A percentile compares a stretch with the other conserved stretches of the same genome.
phyloP scores from a whole-genome alignment of 495 filamentous ascomycete species.

The Podospora bellae-mahoneyi region DNA sequence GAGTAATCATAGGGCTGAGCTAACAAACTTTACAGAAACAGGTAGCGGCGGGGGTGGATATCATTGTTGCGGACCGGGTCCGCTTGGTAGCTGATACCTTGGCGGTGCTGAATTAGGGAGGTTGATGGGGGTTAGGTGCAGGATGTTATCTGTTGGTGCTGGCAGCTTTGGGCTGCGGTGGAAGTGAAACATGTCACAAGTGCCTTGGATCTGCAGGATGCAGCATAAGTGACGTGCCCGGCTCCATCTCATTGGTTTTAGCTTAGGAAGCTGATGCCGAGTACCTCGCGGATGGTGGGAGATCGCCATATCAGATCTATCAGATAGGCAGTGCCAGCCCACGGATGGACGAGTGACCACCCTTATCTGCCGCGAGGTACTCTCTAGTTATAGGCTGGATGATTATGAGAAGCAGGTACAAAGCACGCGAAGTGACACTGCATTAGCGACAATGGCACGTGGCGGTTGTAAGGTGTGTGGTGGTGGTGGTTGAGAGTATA shows the following conservation, averaged over 20 bases:
- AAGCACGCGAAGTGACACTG: neutral
- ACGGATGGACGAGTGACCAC: neutral
- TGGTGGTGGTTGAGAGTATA: neutral
- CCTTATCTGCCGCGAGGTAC: neutral
- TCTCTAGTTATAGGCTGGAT: neutral
- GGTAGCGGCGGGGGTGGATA: conserved; percentile 33
- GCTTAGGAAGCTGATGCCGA: neutral
- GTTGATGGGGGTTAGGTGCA: too few relatives aligned
- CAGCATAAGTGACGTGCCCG: neutral
- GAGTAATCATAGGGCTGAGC: conserved; percentile 23
- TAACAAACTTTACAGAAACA: conserved; percentile 44
- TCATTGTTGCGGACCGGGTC: conserved; percentile 9
- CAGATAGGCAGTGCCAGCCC: neutral
- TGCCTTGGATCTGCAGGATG: too few relatives aligned
- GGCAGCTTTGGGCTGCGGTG: too few relatives aligned
- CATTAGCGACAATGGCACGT: neutral
- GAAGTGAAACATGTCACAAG: too few relatives aligned
- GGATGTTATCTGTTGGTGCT: too few relatives aligned
- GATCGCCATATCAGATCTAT: neutral
- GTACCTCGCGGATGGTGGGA: neutral
- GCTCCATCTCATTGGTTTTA: neutral
- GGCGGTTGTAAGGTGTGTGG: neutral
- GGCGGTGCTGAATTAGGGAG: neutral
- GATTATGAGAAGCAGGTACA: neutral
- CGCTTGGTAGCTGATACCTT: neutral